Evolutionary conservation across 805 yeast genomes (phyloP).

Genomic region (Candida jianshihensis): DNA sequence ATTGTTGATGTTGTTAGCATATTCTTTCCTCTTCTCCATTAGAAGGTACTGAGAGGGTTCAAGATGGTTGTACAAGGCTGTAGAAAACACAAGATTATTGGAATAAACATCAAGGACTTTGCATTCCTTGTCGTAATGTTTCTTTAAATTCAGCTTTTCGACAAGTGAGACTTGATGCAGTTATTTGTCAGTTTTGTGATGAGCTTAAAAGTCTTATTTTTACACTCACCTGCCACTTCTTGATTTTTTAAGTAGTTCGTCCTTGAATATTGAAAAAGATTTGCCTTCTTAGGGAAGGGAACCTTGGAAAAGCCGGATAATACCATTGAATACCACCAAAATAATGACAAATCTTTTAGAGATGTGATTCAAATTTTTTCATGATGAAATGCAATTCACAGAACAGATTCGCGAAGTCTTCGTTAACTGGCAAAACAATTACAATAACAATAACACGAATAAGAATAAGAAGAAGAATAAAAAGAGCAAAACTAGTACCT

Average conservation of each 20-base stretch:
- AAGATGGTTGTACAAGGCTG: slow-evolving; percentile 51
- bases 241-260: not conserved
- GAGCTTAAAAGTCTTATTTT: no score
- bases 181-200: not conserved
- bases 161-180: slow-evolving; percentile 18
- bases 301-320: no score
- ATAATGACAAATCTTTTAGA: no score
- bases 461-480: no score
- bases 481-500: not conserved
- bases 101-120: slow-evolving; percentile 56
- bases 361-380: no score
- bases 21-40: slow-evolving; percentile 43
- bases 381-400: no score
- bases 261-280: not conserved
- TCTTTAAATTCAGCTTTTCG: slow-evolving; percentile 38
- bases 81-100: slow-evolving; percentile 53
- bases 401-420: not conserved
- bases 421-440: not conserved
- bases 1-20: slow-evolving; percentile 12
- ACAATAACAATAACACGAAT: not conserved
- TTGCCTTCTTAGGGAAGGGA: not conserved
- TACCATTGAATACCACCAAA: not conserved
- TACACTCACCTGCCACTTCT: no score
- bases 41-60: slow-evolving; percentile 59
- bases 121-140: slow-evolving; percentile 29